These are phyloP conservation scores for Botrytis sinoallii DNA, from an alignment of 2,329 filamentous ascomycete genomes.

Conservation along the genomic window DNA sequence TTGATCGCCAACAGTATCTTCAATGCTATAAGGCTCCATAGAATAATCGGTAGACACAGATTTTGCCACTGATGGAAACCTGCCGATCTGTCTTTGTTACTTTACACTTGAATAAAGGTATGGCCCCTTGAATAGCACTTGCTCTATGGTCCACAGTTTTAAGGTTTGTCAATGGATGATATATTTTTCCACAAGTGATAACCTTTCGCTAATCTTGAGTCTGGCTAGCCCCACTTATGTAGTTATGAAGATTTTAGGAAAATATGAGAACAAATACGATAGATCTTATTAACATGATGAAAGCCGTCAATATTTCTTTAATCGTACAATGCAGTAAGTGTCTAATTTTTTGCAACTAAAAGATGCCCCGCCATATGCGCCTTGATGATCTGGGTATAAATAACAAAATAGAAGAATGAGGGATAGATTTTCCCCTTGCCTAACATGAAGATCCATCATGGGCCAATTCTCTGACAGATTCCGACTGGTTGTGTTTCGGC, in stretches of 20 bases:
- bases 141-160: background rate
- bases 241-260: background rate
- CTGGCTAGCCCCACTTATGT: background rate
- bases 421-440: background rate
- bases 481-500: slow-evolving; percentile 2
- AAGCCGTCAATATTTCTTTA: background rate
- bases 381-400: background rate
- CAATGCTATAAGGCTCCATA: background rate
- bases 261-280: background rate
- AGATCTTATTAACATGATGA: background rate
- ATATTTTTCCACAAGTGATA: background rate
- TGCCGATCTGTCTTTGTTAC: background rate
- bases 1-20: background rate
- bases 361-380: background rate
- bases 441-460: background rate
- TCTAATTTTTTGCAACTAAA: background rate
- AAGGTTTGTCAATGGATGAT: background rate
- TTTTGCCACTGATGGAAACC: background rate
- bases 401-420: background rate
- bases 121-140: background rate
- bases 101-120: background rate
- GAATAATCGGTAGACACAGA: background rate
- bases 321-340: background rate
- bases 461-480: background rate
- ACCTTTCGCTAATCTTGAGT: background rate